These are phyloP conservation scores for Cyberlindnera bimundalis DNA, from an alignment of 805 yeast genomes.

Conservation along the genomic window DNA sequence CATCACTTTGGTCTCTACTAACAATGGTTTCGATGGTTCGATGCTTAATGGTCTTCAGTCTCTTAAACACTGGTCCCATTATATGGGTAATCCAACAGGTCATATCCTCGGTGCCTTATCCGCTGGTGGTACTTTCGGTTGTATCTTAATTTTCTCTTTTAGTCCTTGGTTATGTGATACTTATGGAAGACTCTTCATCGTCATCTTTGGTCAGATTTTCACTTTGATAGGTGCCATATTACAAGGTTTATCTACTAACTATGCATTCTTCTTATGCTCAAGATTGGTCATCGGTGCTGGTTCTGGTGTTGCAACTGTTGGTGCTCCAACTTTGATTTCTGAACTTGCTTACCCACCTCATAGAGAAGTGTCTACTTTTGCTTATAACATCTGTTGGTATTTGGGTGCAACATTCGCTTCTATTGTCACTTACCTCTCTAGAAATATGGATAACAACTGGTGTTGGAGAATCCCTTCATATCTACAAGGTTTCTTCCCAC, in stretches of 20 bases:
- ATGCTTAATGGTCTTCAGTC: slow-evolving; percentile 49
- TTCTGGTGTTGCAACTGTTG: slow-evolving; percentile 25
- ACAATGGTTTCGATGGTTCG: slow-evolving; percentile 29
- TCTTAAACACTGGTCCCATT: slow-evolving; percentile 35
- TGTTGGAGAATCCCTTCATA: slow-evolving; percentile 1
- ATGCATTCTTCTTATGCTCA: slow-evolving; percentile 19
- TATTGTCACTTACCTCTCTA: slow-evolving; percentile 46
- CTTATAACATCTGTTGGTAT: slow-evolving; percentile 49
- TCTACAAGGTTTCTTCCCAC: slow-evolving; percentile 44
- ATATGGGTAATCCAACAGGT: slow-evolving; percentile 38
- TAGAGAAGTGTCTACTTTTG: slow-evolving; percentile 37
- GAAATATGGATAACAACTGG: slow-evolving; percentile 25
- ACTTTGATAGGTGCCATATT: slow-evolving; percentile 24
- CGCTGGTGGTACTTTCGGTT: slow-evolving; percentile 41
- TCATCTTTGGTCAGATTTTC: slow-evolving; percentile 20
- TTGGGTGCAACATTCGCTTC: slow-evolving; percentile 50
- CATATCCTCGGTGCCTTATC: slow-evolving; percentile 37
- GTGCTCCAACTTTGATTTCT: slow-evolving; percentile 46
- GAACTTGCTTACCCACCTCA: slow-evolving; percentile 49
- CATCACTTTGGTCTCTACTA: slow-evolving; percentile 40
- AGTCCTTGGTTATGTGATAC: slow-evolving; percentile 32
- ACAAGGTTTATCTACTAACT: slow-evolving; percentile 27
- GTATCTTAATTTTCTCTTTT: slow-evolving; percentile 29
- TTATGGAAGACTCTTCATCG: slow-evolving; percentile 37
- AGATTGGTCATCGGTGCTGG: slow-evolving; percentile 45